Conservation (phyloP, 2,329 filamentous ascomycete species). For the Stachybotrys chartarum region DNA sequence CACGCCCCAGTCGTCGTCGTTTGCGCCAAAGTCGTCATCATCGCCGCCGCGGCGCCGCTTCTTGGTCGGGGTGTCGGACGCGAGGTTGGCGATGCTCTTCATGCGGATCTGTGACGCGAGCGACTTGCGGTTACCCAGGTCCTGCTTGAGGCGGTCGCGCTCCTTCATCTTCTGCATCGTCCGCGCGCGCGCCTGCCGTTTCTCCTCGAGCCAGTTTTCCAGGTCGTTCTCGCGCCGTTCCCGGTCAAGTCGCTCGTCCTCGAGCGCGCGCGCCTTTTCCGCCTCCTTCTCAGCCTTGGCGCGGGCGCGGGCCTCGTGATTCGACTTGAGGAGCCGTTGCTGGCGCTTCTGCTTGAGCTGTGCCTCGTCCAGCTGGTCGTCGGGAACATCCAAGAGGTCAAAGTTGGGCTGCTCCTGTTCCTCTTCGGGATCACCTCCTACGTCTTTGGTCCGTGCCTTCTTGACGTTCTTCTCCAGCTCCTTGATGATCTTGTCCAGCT, state of each 20-base stretch:
- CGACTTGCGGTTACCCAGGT: conserved; percentile 93
- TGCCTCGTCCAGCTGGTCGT: conserved; percentile 89
- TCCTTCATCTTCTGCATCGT: conserved; percentile 84
- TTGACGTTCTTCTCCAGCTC: conserved; percentile 88
- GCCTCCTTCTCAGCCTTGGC: conserved; percentile 94
- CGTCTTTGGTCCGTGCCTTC: conserved; percentile 85
- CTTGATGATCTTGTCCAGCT: conserved; percentile 75
- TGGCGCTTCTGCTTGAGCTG: conserved; percentile 87
- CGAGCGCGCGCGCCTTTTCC: conserved; percentile 76
- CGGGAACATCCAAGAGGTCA: conserved; percentile 78
- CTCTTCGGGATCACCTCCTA: conserved; percentile 74
- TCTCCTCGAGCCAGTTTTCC: conserved; percentile 79
- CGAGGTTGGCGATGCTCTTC: conserved; percentile 95
- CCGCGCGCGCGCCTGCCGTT: conserved; percentile 63
- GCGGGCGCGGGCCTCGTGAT: conserved; percentile 85
- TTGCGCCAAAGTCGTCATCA: conserved; percentile 93
- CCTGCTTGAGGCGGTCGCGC: conserved; percentile 83
- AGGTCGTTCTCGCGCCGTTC: conserved; percentile 79
- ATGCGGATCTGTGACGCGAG: conserved; percentile 94
- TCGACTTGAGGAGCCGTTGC: conserved; percentile 88
- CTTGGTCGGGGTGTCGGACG: conserved; percentile 77
- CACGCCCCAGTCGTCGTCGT: conserved; percentile 97
- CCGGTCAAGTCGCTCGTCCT: conserved; percentile 76
- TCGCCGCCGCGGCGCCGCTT: conserved; percentile 82
- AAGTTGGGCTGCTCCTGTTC: conserved; percentile 80